Evolutionary conservation across 1,284 basidiomycete genomes (phyloP).

Genomic region (Mycena citricolor): DNA sequence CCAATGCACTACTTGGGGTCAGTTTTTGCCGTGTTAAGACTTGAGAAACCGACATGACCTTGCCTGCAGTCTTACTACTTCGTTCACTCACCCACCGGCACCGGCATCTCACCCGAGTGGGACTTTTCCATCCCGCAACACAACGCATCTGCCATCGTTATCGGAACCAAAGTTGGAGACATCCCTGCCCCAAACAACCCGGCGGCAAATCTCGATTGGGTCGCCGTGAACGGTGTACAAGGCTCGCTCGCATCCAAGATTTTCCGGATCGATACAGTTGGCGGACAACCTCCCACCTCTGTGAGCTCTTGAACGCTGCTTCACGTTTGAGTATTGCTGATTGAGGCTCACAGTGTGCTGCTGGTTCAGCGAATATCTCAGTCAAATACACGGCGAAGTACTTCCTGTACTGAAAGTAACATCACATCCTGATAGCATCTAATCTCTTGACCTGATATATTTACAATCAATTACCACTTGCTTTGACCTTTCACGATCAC

Average conservation of each 20-base stretch:
- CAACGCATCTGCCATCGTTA: slow-evolving; percentile 46
- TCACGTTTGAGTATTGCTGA: not conserved
- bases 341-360: slow-evolving; percentile 10
- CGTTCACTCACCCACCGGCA: slow-evolving; percentile 43
- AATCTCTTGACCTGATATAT: no score
- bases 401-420: slow-evolving; percentile 16
- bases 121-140: slow-evolving; percentile 47
- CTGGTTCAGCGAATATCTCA: slow-evolving; percentile 16
- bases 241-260: slow-evolving; percentile 53
- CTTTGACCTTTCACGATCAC: no score
- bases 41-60: not conserved
- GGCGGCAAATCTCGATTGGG: slow-evolving; percentile 53
- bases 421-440: not conserved
- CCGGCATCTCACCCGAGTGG: slow-evolving; percentile 55
- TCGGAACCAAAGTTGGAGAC: slow-evolving; percentile 43
- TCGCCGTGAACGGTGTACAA: slow-evolving; percentile 46
- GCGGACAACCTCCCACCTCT: slow-evolving; percentile 62
- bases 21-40: not conserved
- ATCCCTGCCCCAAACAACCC: slow-evolving; percentile 44
- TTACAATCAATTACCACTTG: no score
- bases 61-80: slow-evolving; percentile 53
- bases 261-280: slow-evolving; percentile 56
- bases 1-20: slow-evolving; percentile 40
- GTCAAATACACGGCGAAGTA: slow-evolving; percentile 24
- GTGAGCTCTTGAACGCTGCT: slow-evolving; percentile 27